Percentiles rank a stretch among this genome's conserved stretches.
Conservation (phyloP, 1,284 basidiomycete genomes). For the Melampsora americana region DNA sequence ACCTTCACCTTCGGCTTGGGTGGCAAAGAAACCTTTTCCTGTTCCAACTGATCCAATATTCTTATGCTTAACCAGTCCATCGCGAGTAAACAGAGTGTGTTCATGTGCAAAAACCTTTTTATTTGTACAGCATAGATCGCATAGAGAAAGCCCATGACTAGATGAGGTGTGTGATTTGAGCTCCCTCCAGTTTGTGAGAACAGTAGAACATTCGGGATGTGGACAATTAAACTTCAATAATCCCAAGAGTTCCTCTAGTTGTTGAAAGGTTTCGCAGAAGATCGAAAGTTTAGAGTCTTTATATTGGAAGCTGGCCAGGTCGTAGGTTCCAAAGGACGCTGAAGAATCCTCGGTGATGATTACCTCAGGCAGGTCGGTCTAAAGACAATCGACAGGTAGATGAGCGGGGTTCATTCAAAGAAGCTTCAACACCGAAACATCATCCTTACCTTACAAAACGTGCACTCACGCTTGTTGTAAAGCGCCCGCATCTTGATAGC, state of each 20-base stretch:
- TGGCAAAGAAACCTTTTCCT: conserved; percentile 54
- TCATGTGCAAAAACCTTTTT: conserved; percentile 97
- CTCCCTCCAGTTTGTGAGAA: conserved; percentile 81
- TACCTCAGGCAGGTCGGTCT: conserved; percentile 37
- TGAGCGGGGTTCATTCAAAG: background rate
- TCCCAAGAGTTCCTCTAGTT: conserved; percentile 87
- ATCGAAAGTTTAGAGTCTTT: conserved; percentile 44
- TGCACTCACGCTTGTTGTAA: conserved; percentile 82
- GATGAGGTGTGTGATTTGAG: conserved; percentile 75
- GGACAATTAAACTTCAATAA: conserved; percentile 67
- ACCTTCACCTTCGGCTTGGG: conserved; percentile 25
- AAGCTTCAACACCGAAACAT: background rate
- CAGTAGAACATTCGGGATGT: conserved; percentile 66
- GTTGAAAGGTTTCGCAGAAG: conserved; percentile 30
- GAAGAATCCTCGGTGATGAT: conserved; percentile 26
- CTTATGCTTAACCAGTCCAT: conserved; percentile 70
- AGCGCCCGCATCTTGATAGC: conserved; percentile 82
- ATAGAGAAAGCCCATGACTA: conserved; percentile 74
- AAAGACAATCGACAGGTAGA: background rate
- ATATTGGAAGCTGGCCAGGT: conserved; percentile 24
- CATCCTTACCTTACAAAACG: conserved; percentile 80
- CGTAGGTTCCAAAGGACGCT: conserved; percentile 10
- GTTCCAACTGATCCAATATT: conserved; percentile 54
- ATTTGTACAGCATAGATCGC: conserved; percentile 80
- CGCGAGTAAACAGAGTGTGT: conserved; percentile 75